Base-by-base conservation (phyloP, 2,329 filamentous ascomycete genomes). In the Penicillium sp. region DNA sequence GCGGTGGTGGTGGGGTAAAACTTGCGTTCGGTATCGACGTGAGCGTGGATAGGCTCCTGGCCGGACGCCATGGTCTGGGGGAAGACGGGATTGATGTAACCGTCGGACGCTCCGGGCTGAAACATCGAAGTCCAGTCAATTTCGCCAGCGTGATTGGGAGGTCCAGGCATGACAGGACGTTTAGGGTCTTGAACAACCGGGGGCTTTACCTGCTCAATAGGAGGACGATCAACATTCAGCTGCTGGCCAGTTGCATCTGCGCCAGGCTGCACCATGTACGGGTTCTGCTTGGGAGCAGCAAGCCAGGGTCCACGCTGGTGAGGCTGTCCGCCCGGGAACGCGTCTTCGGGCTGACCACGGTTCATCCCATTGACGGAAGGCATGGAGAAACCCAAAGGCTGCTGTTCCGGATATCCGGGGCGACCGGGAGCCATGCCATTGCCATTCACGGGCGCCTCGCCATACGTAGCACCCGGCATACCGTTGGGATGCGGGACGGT, bases 81-180 rank as follows among this genome's bases (percentile, higher is more conserved):
- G 72, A 79, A 82, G 66, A 77, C 75, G 67, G 74, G 74, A 71
- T 75, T 79, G 74, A 79, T 78, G 72, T 80, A 82, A 70, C 77
- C 75, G 71, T 81, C 75, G 71, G 84, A 80, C 73, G 80, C 76
- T 77, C 82, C 82, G 74, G 82, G 71, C 74, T 83, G 84, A 75
- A 87, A 87, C 81, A 88, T 85, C 68, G 84, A 79, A 64, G 83
- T 78, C 85, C 85, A 88, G 73, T 88, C 84, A 74, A 85, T n/a
- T n/a, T n/a, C 71, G 74, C 74, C 77, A 49, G 64, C 58, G 50
- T 82, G 80, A 69, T 77, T 77, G 70, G 77, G 78, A 60, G 79
- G 78, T 65, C 67, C 70, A 74, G 79, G 61, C 81, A 87, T 86
- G 64, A 79, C 64, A 56, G 69, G n/a, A n/a, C n/a, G 68, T 59